Conservation (phyloP, 1,284 basidiomycete species). For the Pseudozyma hubeiensis region DNA sequence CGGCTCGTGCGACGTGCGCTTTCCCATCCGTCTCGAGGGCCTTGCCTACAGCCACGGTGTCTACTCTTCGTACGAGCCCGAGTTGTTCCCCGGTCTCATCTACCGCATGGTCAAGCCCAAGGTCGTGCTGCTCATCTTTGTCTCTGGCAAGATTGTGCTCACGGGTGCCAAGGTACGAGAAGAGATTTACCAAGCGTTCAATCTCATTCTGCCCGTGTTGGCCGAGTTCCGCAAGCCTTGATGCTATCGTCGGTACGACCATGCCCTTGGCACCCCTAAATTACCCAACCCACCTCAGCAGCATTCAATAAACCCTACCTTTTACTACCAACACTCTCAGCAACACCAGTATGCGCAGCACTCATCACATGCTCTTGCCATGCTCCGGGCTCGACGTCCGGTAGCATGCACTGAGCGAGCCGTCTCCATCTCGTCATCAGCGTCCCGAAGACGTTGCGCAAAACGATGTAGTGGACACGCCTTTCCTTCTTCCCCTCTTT, state of each 20-base stretch:
- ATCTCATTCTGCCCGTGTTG: slow-evolving; percentile 85
- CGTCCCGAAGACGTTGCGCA: background rate
- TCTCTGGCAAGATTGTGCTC: slow-evolving; percentile 98
- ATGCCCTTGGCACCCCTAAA: slow-evolving; percentile 16
- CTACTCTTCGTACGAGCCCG: slow-evolving; percentile 97
- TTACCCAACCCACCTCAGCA: slow-evolving; percentile 33
- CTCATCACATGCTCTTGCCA: slow-evolving; percentile 1
- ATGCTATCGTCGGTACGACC: slow-evolving; percentile 6
- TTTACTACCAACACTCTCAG: slow-evolving; percentile 8
- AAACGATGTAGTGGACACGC: background rate
- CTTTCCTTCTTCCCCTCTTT: background rate
- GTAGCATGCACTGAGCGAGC: slow-evolving; percentile 2
- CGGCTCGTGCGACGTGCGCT: slow-evolving; percentile 95
- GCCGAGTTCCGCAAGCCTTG: slow-evolving; percentile 69
- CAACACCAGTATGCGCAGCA: slow-evolving; percentile 51
- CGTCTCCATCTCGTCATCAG: background rate
- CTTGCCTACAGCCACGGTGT: slow-evolving; percentile 97
- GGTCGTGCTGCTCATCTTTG: slow-evolving; percentile 97
- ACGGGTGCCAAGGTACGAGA: slow-evolving; percentile 99
- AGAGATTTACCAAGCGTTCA: slow-evolving; percentile 99
- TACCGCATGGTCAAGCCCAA: slow-evolving; percentile 99
- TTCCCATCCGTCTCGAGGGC: slow-evolving; percentile 97
- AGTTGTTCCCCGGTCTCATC: slow-evolving; percentile 98
- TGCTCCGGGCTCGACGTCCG: slow-evolving; percentile 25
- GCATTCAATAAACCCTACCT: slow-evolving; percentile 20